These are phyloP conservation scores for Naegleria gruberi DNA, from an alignment of 208 protist genomes.

Conservation along the genomic window DNA sequence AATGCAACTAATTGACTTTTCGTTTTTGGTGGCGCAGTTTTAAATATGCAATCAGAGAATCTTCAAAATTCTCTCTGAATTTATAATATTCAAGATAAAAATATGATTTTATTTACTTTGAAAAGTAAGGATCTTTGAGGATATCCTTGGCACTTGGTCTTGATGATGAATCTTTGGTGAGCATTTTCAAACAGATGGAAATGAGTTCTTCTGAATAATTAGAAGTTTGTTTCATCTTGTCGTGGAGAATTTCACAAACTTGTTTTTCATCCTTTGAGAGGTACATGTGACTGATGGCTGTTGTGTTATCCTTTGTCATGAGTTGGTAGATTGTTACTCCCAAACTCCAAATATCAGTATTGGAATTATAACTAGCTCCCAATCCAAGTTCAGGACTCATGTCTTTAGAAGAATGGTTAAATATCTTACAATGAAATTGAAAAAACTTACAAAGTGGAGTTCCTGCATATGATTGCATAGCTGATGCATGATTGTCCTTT, in stretches of 20 bases:
- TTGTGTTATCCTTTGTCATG: background rate
- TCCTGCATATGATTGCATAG: background rate
- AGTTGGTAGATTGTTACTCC: background rate
- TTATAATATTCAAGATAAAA: no score
- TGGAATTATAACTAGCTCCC: background rate
- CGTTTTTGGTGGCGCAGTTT: no score
- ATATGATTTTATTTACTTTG: no score
- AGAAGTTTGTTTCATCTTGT: background rate
- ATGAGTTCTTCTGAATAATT: background rate
- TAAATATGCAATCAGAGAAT: no score
- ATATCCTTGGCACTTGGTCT: background rate
- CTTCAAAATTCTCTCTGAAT: no score
- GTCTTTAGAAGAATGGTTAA: no score
- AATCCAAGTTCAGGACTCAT: background rate
- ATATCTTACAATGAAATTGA: no score
- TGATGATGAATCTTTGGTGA: background rate
- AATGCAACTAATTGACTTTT: no score
- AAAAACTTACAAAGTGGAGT: background rate
- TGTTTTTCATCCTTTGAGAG: no score
- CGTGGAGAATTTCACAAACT: background rate
- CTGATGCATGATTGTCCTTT: background rate
- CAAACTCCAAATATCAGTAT: background rate
- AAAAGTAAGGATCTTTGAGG: background rate
- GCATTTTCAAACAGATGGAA: background rate
- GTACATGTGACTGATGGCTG: background rate